Evolutionary conservation across 805 yeast genomes (phyloP), one percentile per base, ranked within the genome.

Genomic region (Cyberlindnera japonica): DNA sequence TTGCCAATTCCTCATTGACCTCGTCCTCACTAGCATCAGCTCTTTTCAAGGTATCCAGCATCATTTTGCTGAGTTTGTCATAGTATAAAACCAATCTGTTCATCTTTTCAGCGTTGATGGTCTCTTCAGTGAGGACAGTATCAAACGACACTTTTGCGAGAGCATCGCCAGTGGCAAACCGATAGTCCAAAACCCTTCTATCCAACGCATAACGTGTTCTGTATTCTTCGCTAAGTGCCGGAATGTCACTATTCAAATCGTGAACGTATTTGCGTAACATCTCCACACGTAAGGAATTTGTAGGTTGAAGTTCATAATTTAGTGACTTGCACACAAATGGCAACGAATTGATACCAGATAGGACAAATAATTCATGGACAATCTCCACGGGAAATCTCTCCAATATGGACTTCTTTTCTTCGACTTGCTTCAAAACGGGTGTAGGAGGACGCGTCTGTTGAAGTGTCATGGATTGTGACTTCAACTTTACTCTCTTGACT

Each of bases 351-450:
- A 65, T 54, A 2, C 68, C 69, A 3, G 72, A 55, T n/a, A 47
- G 45, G 3, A 65, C 50, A 49, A 71, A 68, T 9, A 76, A 64
- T 29, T 51, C 52, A 19, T 57, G 63, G 2, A 74, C 43, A 2
- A 76, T 39, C 41, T 75, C 79, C 3, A 53, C 38, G 2, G 81
- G 80, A 11, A 75, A 54, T 12, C 54, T 50, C 27, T 62, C 63
- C 10, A 71, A 17, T 5, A 47, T 42, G 9, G 56, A 51, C 21
- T 13, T 13, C 20, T 29, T 21, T 21, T 15, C 19, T 23, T 22
- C 14, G 17, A 11, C 31, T 15, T 18, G 18, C 22, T 19, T 31
- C 15, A 31, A 10, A n/a, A 20, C 13, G 14, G 17, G 10, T 5
- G 12, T 13, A 10, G 5, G 14, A 3, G 25, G 25, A n/a, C n/a